A percentile compares a stretch with the other conserved stretches of the same genome.
These are phyloP conservation scores for Leptographium flavum DNA, from an alignment of 2,329 filamentous ascomycete species.

Conservation along the genomic window DNA sequence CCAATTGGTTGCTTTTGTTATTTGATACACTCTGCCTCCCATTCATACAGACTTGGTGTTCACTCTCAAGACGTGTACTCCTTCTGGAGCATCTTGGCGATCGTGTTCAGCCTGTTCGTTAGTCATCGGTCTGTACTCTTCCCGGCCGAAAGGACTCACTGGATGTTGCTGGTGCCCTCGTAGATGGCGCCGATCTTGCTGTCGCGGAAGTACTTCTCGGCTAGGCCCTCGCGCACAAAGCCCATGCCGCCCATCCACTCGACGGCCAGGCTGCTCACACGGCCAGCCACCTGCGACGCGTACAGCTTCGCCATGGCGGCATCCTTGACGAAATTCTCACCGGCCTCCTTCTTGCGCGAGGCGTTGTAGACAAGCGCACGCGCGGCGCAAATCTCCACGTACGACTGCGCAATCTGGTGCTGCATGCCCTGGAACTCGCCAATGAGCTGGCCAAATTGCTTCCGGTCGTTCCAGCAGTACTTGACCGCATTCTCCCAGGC, in stretches of 20 bases:
- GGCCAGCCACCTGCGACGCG: conserved; percentile 80
- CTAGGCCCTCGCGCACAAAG: conserved; percentile 88
- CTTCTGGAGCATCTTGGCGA: conserved; percentile 48
- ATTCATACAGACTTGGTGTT: too few species aligned
- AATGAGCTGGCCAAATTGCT: conserved; percentile 86
- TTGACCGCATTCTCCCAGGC: conserved; percentile 88
- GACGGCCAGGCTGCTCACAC: conserved; percentile 71
- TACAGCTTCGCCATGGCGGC: conserved; percentile 98
- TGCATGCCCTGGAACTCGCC: conserved; percentile 99
- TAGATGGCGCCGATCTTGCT: conserved; percentile 98
- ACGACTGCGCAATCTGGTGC: conserved; percentile 93
- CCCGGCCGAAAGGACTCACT: conserved; percentile 28
- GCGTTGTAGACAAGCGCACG: conserved; percentile 92
- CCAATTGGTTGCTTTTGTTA: too few species aligned
- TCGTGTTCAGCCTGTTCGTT: conserved; percentile 39
- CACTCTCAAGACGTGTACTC: conserved; percentile 32
- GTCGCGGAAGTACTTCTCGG: conserved; percentile 95
- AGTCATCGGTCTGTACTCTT: background rate
- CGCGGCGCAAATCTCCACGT: conserved; percentile 83
- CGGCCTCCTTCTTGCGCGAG: conserved; percentile 93
- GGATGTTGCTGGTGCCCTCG: conserved; percentile 74
- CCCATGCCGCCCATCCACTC: conserved; percentile 99
- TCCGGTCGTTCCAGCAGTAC: conserved; percentile 97
- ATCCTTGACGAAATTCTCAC: conserved; percentile 86
- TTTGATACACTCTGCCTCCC: too few species aligned